Percentiles rank a stretch among this genome's conserved stretches.
Evolutionary conservation across 164 flowering plant genomes (phyloP).

Genomic region (Piper betle): DNA sequence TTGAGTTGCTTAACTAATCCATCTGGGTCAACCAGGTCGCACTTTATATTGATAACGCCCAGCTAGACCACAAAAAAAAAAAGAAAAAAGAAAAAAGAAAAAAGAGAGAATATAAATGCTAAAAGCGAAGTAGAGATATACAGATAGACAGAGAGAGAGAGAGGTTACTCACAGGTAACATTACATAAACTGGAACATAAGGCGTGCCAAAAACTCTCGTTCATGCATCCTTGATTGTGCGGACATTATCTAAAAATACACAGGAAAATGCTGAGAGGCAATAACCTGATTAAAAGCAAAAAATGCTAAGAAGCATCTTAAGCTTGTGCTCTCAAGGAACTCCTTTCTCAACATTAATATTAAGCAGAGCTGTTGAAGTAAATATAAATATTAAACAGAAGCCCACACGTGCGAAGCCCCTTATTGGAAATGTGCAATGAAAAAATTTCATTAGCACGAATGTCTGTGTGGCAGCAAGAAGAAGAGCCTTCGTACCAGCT

Average conservation of each 20-base stretch:
- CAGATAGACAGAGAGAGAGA: not conserved
- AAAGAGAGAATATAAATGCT: not conserved
- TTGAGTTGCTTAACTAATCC: conserved; percentile 60
- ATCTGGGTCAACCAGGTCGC: conserved; percentile 81
- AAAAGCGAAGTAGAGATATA: not conserved
- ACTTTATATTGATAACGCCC: conserved; percentile 69
- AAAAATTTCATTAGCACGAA: not conserved
- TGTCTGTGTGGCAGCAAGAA: not conserved
- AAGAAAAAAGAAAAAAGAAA: not conserved
- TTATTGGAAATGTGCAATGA: not conserved
- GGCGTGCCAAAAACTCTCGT: conserved; percentile 12
- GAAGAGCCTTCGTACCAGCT: conserved; percentile 34
- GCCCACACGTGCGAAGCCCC: not conserved
- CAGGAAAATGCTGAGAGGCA: not conserved
- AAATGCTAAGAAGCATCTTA: not conserved
- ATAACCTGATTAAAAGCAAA: not conserved
- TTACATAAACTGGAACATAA: conserved; percentile 12
- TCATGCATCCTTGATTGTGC: conserved; percentile 3
- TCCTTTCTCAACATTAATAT: not conserved
- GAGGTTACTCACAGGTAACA: conserved; percentile 11
- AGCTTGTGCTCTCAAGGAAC: not conserved
- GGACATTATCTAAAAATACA: conserved; percentile 15
- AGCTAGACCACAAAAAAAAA: conserved; percentile 24
- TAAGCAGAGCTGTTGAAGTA: not conserved
- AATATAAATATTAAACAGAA: no score